Base-by-base conservation (phyloP, 2,329 filamentous ascomycete genomes). In the Penicillium sp. region DNA sequence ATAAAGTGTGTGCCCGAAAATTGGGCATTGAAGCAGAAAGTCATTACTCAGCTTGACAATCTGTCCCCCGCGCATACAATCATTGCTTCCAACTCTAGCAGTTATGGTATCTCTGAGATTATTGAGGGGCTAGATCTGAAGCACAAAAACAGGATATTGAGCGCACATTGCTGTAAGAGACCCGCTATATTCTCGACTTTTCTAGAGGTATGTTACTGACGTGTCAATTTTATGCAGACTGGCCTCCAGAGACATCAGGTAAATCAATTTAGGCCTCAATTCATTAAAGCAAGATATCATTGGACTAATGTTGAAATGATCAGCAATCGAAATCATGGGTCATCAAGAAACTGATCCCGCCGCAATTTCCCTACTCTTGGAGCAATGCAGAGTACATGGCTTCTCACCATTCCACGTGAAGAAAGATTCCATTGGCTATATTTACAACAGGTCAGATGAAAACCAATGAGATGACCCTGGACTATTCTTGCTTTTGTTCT, bases 41-140 rank as follows among this genome's bases (percentile, higher is more conserved):
- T 81, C 4, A 75, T 83, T 26, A 47, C 62, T 0, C 67, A 82
- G 24, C 69, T 83, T 2, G 81, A 82, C 63, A 60, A 71, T 1
- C 51, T 78, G 1, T 75, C 80, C 0, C 66, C 70, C 0, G 60
- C 69, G 0, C 72, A 76, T 0, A 76, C 76, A 0, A 78, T 82
- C 6, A 76, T 83, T 49, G 81, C 79, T 0, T 81, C 80, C 0
- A 83, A 83, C 56, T 83, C 81, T 0, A 82, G 80, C 60, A 82
- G 80, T 55, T 82, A 81, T 63, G 75, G 76, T 7, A 81, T 79
- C 22, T 71, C 72, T 0, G 80, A 82, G 54, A 81, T 83, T n/a
- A 62, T 81, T 0, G 68, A 78, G 1, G 73, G 72, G 0, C 57
- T 82, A 24, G 63, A 64, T 0, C 51, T 82, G 10, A 75, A 72